Conservation (phyloP, 2,329 filamentous ascomycete species). For the Fusarium paranaense region DNA sequence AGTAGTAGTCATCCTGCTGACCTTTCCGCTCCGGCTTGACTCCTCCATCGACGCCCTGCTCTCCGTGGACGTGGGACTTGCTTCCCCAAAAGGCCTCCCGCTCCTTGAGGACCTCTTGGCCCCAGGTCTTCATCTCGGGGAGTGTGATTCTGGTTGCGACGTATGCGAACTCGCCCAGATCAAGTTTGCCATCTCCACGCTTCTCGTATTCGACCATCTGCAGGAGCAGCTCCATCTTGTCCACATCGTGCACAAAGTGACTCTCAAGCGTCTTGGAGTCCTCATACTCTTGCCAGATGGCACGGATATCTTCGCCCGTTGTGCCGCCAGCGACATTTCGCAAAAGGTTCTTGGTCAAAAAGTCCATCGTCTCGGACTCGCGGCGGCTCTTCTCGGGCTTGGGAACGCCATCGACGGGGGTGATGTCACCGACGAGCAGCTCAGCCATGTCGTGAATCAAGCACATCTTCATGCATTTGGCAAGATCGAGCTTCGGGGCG, state of each 20-base stretch:
- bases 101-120: constrained; percentile 79
- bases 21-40: constrained; percentile 52
- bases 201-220: constrained; percentile 99
- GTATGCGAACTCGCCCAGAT: constrained; percentile 88
- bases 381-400: constrained; percentile 91
- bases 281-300: constrained; percentile 96
- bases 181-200: constrained; percentile 70
- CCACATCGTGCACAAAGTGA: constrained; percentile 93
- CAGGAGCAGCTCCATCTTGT: constrained; percentile 94
- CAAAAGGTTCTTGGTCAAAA: constrained; percentile 79
- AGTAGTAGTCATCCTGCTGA: constrained; percentile 65
- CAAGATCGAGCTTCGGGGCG: constrained; percentile 77
- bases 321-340: constrained; percentile 78
- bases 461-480: constrained; percentile 93
- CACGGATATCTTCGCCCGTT: constrained; percentile 77
- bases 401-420: constrained; percentile 85
- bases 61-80: constrained; percentile 60
- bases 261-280: constrained; percentile 86
- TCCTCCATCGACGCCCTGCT: constrained; percentile 53
- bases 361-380: constrained; percentile 92
- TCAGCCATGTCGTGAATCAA: constrained; percentile 98
- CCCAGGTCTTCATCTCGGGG: constrained; percentile 85
- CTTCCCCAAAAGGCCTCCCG: constrained; percentile 77
- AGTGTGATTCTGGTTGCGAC: constrained; percentile 80
- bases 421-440: constrained; percentile 94